phyloP scores from a whole-genome alignment of 31 red algal genomes.

The Pterothamnion heteromorphum region DNA sequence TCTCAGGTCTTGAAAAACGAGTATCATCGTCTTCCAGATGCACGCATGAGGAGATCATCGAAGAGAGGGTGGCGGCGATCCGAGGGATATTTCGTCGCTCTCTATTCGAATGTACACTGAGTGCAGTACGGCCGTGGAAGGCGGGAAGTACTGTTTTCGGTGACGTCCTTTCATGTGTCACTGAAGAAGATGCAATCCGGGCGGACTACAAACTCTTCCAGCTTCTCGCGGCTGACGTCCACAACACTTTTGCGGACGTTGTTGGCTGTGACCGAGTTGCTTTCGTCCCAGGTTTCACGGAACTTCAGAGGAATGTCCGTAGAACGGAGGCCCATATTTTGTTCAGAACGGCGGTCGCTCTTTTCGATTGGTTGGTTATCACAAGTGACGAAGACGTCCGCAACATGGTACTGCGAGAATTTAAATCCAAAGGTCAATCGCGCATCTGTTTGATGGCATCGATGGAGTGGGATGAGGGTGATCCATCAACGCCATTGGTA shows the following conservation, averaged over 20 bases:
- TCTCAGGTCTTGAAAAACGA: neutral
- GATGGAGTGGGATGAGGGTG: neutral
- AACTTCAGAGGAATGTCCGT: neutral
- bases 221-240: neutral
- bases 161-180: neutral
- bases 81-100: neutral
- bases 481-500: neutral
- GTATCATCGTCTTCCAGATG: neutral
- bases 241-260: neutral
- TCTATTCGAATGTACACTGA: neutral
- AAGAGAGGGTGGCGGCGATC: neutral
- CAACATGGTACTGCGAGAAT: neutral
- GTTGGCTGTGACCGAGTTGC: neutral
- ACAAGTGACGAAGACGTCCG: neutral
- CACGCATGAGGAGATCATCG: neutral
- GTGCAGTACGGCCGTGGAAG: neutral
- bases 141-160: neutral
- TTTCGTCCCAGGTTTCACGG: neutral
- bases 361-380: neutral
- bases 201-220: neutral
- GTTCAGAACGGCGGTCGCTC: neutral
- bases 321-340: conserved; percentile 2
- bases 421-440: neutral
- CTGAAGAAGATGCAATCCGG: neutral
- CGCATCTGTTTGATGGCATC: neutral